Percentiles rank a stretch among this genome's conserved stretches.
These are phyloP conservation scores for Teunomyces tritomae DNA, from an alignment of 805 yeast genomes.

Conservation along the genomic window DNA sequence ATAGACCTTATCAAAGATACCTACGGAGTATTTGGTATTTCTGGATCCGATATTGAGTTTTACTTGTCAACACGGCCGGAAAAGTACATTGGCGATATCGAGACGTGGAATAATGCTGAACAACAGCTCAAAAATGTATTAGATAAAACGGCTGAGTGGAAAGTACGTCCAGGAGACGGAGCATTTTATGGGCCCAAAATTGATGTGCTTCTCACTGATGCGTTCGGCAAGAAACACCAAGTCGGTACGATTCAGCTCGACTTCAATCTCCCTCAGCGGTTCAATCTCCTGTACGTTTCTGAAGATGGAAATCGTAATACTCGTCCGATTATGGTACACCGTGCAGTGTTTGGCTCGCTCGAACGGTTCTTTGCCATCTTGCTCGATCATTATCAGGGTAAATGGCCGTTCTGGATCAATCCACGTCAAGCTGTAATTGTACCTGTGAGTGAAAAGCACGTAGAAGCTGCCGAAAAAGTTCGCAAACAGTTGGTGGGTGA, in stretches of 20 bases:
- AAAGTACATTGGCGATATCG: constrained; percentile 69
- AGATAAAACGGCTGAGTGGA: constrained; percentile 58
- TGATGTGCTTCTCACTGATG: constrained; percentile 80
- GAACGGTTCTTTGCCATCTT: constrained; percentile 90
- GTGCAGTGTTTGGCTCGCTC: constrained; percentile 93
- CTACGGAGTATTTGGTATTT: constrained; percentile 65
- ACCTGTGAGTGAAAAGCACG: constrained; percentile 70
- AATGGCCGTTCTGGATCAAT: constrained; percentile 97
- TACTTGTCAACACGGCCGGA: constrained; percentile 86
- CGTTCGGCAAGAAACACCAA: constrained; percentile 79
- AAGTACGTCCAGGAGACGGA: constrained; percentile 87
- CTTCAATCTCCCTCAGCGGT: constrained; percentile 87
- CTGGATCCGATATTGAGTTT: constrained; percentile 49
- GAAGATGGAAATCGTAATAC: constrained; percentile 49
- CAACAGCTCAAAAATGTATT: constrained; percentile 57
- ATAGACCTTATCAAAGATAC: constrained; percentile 71
- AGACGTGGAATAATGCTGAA: constrained; percentile 86
- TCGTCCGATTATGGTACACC: constrained; percentile 90
- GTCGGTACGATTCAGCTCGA: constrained; percentile 95
- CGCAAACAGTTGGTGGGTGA: constrained; percentile 48
- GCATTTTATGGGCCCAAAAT: constrained; percentile 97
- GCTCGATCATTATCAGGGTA: constrained; percentile 85
- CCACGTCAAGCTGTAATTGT: constrained; percentile 87
- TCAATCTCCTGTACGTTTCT: constrained; percentile 64
- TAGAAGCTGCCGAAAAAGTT: constrained; percentile 50